Evolutionary conservation across 2,329 filamentous ascomycete genomes (phyloP).

Genomic region (Trichoderma harzianum): DNA sequence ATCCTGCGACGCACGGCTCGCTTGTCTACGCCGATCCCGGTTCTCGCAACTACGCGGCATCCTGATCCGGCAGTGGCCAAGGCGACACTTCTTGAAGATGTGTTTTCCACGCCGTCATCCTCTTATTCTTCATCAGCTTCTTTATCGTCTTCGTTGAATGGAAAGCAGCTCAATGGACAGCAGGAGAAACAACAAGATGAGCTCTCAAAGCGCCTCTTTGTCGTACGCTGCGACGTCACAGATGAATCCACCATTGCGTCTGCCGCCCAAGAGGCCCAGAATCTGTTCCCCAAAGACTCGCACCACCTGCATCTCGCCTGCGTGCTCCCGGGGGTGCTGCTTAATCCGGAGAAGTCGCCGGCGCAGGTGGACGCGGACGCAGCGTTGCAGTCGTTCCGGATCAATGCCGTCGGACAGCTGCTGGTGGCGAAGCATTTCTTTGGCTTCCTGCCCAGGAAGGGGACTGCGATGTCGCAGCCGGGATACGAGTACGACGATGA

Average conservation of each 20-base stretch:
- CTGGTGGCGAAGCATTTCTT: constrained; percentile 74
- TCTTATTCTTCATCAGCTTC: not conserved
- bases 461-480: constrained; percentile 28
- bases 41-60: constrained; percentile 44
- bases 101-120: constrained; percentile 16
- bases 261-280: constrained; percentile 49
- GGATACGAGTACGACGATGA: not conserved
- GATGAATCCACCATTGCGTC: constrained; percentile 62
- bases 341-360: constrained; percentile 65
- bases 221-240: constrained; percentile 44
- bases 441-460: constrained; percentile 62
- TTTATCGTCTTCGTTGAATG: not conserved
- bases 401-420: constrained; percentile 72
- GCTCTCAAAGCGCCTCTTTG: constrained; percentile 36
- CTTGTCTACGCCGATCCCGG: constrained; percentile 42
- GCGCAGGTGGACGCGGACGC: constrained; percentile 58
- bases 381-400: constrained; percentile 65
- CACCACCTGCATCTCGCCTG: constrained; percentile 67
- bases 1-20: constrained; percentile 42
- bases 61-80: constrained; percentile 36
- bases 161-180: not conserved
- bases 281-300: constrained; percentile 48
- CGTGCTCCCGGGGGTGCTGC: constrained; percentile 67
- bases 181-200: constrained; percentile 1
- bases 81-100: constrained; percentile 30